Conservation (phyloP, 176 grass and related monocot species). For the Chloris gayana region DNA sequence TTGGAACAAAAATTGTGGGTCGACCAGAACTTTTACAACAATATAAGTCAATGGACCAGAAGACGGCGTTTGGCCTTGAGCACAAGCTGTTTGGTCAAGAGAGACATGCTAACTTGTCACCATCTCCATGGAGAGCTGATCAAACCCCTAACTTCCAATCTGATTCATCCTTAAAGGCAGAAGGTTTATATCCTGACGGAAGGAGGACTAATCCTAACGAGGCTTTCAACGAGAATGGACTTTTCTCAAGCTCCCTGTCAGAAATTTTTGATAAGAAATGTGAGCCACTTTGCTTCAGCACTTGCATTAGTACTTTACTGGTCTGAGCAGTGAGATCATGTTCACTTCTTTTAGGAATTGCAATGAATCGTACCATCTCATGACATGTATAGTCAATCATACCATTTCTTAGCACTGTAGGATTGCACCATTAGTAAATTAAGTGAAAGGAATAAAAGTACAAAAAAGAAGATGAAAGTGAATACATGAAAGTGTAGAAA, state of each 20-base stretch:
- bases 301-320: slow-evolving; percentile 21
- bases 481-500: slow-evolving; percentile 8
- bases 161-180: slow-evolving; percentile 40
- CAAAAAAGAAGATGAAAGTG: not conserved
- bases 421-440: slow-evolving; percentile 19
- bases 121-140: slow-evolving; percentile 52
- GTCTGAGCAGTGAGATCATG: not conserved
- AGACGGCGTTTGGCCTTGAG: slow-evolving; percentile 59
- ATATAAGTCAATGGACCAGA: slow-evolving; percentile 55
- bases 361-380: slow-evolving; percentile 16
- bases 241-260: slow-evolving; percentile 79
- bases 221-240: slow-evolving; percentile 55
- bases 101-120: slow-evolving; percentile 47
- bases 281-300: slow-evolving; percentile 41
- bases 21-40: slow-evolving; percentile 47
- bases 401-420: slow-evolving; percentile 14
- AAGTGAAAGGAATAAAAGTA: slow-evolving; percentile 30
- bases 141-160: slow-evolving; percentile 49
- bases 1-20: slow-evolving; percentile 49
- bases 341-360: slow-evolving; percentile 18
- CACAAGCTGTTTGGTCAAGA: slow-evolving; percentile 62
- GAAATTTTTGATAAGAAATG: slow-evolving; percentile 81
- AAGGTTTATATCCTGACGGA: slow-evolving; percentile 46
- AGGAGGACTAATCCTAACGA: slow-evolving; percentile 52
- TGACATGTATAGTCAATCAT: not conserved